A percentile compares a stretch with the other conserved stretches of the same genome.
phyloP scores from a whole-genome alignment of 371 early-diverging fungal genomes.

The Mortierella sp. region DNA sequence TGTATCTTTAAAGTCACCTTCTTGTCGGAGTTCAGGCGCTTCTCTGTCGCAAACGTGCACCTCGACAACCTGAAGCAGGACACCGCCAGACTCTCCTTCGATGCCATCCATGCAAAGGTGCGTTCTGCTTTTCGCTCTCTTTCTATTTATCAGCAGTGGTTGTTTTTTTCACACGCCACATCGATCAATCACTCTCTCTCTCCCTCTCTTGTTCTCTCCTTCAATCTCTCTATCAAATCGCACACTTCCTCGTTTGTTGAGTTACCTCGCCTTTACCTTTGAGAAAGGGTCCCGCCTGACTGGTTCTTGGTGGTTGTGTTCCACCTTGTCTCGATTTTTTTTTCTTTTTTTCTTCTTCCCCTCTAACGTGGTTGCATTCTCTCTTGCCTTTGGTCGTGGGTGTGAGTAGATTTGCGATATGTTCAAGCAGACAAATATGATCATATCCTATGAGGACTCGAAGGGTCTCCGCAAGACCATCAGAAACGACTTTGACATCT shows the following conservation, averaged over 20 bases:
- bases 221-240: too few relatives aligned
- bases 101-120: constrained; percentile 38
- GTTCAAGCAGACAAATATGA: constrained; percentile 36
- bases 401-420: constrained; percentile 36
- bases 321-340: constrained; percentile 5
- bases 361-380: not conserved
- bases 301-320: constrained; percentile 5
- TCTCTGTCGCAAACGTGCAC: constrained; percentile 45
- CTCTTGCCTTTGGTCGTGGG: not conserved
- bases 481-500: constrained; percentile 35
- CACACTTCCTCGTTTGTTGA: not conserved
- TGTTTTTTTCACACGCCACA: not conserved
- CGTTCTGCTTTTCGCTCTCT: not conserved
- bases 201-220: not conserved
- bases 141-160: not conserved
- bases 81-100: constrained; percentile 29
- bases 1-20: constrained; percentile 51
- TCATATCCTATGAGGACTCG: constrained; percentile 36
- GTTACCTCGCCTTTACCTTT: not conserved
- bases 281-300: not conserved
- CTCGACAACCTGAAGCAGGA: constrained; percentile 36
- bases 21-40: constrained; percentile 44
- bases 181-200: not conserved
- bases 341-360: not conserved
- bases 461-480: constrained; percentile 30